phyloP scores from a whole-genome alignment of 441 rosid genomes.

The Pelargonium fulgidum region DNA sequence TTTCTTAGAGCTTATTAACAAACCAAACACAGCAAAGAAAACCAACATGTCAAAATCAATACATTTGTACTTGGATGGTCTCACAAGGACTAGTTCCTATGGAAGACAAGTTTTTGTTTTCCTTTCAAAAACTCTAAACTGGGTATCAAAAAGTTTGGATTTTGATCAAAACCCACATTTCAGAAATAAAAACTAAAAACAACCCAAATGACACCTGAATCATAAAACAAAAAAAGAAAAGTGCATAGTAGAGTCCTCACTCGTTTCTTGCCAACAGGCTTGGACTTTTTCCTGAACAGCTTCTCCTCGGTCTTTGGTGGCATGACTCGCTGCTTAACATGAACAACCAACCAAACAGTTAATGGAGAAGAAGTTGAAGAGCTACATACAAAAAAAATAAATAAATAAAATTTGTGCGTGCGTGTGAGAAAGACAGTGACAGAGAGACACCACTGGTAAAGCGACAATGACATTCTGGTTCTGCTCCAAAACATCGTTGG shows the following conservation, averaged over 20 bases:
- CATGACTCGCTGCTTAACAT: background rate
- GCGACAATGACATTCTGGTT: background rate
- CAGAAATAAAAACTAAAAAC: background rate
- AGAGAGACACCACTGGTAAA: background rate
- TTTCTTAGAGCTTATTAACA: no score
- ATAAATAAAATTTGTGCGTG: no score
- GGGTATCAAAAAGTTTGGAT: background rate
- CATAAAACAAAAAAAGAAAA: no score
- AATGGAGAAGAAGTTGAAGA: background rate
- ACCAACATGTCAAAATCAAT: no score
- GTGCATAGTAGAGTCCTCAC: background rate
- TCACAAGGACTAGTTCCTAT: no score
- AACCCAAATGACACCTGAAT: background rate
- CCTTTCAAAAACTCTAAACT: background rate
- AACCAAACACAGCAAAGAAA: no score
- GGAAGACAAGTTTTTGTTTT: background rate
- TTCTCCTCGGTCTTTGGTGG: background rate
- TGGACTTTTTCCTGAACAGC: slow-evolving; percentile 3
- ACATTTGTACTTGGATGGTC: no score
- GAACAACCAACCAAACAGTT: background rate
- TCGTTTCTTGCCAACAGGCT: background rate
- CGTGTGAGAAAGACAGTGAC: no score
- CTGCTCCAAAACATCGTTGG: background rate
- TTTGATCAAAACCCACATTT: background rate
- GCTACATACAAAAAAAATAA: no score